Base-by-base conservation (phyloP, 2,329 filamentous ascomycete species). In the Microdochium paspali region DNA sequence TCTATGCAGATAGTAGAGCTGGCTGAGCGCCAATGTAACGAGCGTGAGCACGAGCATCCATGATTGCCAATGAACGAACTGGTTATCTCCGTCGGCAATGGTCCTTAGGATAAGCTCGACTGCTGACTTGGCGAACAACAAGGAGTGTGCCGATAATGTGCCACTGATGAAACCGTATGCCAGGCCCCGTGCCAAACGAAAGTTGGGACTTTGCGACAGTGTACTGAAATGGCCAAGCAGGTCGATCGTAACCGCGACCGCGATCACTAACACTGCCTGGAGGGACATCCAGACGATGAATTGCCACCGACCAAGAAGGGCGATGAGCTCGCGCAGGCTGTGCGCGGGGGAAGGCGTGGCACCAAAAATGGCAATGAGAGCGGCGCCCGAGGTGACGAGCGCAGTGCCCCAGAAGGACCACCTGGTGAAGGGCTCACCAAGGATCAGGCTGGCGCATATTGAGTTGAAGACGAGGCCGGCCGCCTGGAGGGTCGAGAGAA, bases 401-500 rank as follows among this genome's bases (percentile, higher is more conserved):
- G 93, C 58, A 1, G 93, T 98, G 31, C 93, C 93, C 59, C 87
- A 79, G 31, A 95, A 75, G n/a, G 91, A 96, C 77, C 90, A 94
- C 63, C 79, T 80, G 46, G 93, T 97, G 67, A 97, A 98, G 4
- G 90, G 88, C 67, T 98, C 91, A 60, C 86, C 84, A 44, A 98
- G 78, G 59, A 97, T 88, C 49, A 97, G 71, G 42, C 90, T 94
- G 51, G 93, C 93, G 74, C 94, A 95, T 66, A 97, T 89, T 49
- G 91, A 95, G 72, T 98, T 98, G 76, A 98, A 98, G 52, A 98
- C 93, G 47, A 98, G 77, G 42, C 93, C 93, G 3, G 91, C 95
- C 18, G 91, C 91, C 70, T 98, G 93, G 31, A 98, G 73, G 1
- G 93, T 96, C 48, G 91, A 97, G 28, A 98, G 79, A 5, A 98